A percentile compares a stretch with the other conserved stretches of the same genome.
phyloP scores from a whole-genome alignment of 139 green algal genomes.

The Nannochloris sp. region DNA sequence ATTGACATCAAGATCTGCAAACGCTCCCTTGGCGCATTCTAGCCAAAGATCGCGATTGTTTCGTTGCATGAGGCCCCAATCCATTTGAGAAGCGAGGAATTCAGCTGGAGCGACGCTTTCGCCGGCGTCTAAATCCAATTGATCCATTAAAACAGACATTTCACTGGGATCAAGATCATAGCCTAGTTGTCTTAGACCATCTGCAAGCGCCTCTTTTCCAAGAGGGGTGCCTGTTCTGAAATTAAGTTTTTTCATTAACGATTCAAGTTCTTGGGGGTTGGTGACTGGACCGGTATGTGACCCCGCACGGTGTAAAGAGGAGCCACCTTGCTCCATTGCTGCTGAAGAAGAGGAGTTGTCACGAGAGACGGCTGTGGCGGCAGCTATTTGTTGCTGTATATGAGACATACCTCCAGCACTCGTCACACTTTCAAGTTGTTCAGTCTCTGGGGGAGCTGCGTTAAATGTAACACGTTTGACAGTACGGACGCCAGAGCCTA shows the following conservation, averaged over 20 bases:
- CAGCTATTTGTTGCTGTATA: too few species aligned
- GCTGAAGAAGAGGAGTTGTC: background rate
- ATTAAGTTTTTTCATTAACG: conserved; percentile 27
- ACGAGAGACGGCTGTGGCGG: too few species aligned
- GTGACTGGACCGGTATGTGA: background rate
- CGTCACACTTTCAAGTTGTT: too few species aligned
- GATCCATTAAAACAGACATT: conserved; percentile 28
- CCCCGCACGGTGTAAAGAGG: too few species aligned
- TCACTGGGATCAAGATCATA: conserved; percentile 47
- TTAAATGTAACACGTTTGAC: background rate
- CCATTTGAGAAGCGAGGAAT: conserved; percentile 39
- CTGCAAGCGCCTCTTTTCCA: conserved; percentile 33
- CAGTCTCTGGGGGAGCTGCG: too few species aligned
- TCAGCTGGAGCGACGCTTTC: conserved; percentile 10
- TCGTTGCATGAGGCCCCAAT: conserved; percentile 39
- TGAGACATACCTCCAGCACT: too few species aligned
- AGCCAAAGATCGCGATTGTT: conserved; percentile 66
- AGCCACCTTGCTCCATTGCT: background rate
- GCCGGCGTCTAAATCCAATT: conserved; percentile 35
- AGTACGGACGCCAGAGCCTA: background rate
- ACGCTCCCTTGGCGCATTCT: conserved; percentile 48
- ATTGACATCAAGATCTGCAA: conserved; percentile 55
- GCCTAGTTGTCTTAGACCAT: conserved; percentile 41
- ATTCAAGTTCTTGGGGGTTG: conserved; percentile 13
- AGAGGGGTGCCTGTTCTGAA: conserved; percentile 15